Evolutionary conservation across 2,329 filamentous ascomycete species (phyloP), one percentile per base, ranked within the genome.

Genomic region (Nemania serpens): DNA sequence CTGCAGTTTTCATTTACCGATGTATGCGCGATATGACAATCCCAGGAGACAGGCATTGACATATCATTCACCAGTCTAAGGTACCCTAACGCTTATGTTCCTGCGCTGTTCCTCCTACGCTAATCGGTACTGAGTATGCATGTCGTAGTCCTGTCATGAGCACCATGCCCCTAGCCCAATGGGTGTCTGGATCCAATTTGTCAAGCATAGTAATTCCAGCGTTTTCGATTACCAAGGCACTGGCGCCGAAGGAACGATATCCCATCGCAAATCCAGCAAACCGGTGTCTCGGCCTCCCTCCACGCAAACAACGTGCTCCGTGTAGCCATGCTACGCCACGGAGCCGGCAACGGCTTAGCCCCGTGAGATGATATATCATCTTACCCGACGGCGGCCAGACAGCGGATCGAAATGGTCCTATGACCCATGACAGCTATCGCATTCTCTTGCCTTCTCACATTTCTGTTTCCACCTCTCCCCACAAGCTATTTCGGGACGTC

Each of bases 401-500:
- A n/a, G 37, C 18, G 42, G 7, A 52, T 29, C 37, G 50, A 45
- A 34, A 51, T 49, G 59, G 33, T 59, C 62, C 36, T 57, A 59
- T 64, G 62, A 62, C 55, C 48, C 50, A 45, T 51, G 37, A 52
- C 20, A 47, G 52, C 52, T 63, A 37, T 58, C 54, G 58, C 55
- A 12, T 46, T 46, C 42, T 63, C 50, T 63, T 58, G 55, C 49
- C 50, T 17, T 48, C 10, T 10, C 42, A 55, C 2, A 13, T n/a
- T 34, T 7, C 3, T 7, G 4, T 29, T 29, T 29, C 25, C 25
- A 29, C 25, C 4, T 46, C 1, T 18, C 37, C 33, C 43, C 50
- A 17, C 47, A 20, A 58, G 17, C n/a, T 47, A 34, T 49, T 29
- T 42, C 55, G 54, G 52, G 22, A 29, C 29, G 25, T 54, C 58